Evolutionary conservation across 345 rosid genomes (phyloP).

Genomic region (Arabidopsis suecica): DNA sequence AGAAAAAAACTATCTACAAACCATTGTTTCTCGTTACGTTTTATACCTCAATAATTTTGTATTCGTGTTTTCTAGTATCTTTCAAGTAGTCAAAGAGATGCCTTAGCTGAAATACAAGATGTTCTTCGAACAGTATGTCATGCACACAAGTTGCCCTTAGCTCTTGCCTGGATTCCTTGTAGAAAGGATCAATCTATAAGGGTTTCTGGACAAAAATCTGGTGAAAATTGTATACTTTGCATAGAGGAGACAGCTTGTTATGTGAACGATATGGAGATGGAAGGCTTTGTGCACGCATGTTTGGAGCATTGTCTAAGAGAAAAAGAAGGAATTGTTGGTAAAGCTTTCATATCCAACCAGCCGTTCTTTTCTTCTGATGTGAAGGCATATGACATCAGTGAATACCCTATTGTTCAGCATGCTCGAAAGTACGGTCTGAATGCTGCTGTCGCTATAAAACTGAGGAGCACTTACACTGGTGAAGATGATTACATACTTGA

Average conservation of each 20-base stretch:
- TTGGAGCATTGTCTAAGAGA: slow-evolving; percentile 74
- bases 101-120: slow-evolving; percentile 81
- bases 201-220: slow-evolving; percentile 47
- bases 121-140: slow-evolving; percentile 89
- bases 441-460: slow-evolving; percentile 92
- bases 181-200: slow-evolving; percentile 50
- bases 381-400: slow-evolving; percentile 69
- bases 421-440: slow-evolving; percentile 81
- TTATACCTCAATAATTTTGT: slow-evolving; percentile 21
- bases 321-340: slow-evolving; percentile 88
- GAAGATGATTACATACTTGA: slow-evolving; percentile 87
- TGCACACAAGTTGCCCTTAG: slow-evolving; percentile 85
- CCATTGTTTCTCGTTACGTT: neutral
- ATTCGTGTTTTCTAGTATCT: slow-evolving; percentile 60
- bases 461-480: slow-evolving; percentile 82
- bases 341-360: slow-evolving; percentile 78
- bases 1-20: neutral
- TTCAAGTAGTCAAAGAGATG: slow-evolving; percentile 73
- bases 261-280: slow-evolving; percentile 70
- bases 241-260: slow-evolving; percentile 78
- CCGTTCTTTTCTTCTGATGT: slow-evolving; percentile 82
- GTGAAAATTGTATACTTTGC: slow-evolving; percentile 64
- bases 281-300: slow-evolving; percentile 86
- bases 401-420: slow-evolving; percentile 90
- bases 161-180: slow-evolving; percentile 91